Conservation (phyloP, 495 filamentous ascomycete genomes). For the Neurospora pannonica region DNA sequence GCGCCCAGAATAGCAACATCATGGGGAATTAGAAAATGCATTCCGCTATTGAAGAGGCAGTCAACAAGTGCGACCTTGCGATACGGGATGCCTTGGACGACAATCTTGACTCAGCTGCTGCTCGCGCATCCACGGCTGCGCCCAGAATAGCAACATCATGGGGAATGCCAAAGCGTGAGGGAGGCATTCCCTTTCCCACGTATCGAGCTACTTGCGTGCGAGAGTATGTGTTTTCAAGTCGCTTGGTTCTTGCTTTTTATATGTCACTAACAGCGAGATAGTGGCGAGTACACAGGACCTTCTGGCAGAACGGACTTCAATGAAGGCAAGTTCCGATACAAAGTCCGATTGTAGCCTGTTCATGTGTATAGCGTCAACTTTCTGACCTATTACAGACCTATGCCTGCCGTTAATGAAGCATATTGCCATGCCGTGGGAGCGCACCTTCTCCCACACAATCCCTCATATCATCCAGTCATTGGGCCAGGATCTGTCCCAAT, state of each 20-base stretch:
- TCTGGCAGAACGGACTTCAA: constrained; percentile 36
- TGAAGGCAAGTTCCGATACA: constrained; percentile 22
- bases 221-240: constrained; percentile 24
- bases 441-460: constrained; percentile 18
- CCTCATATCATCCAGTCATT: constrained; percentile 12
- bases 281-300: constrained; percentile 21
- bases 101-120: not conserved
- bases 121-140: not conserved
- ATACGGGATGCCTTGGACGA: not conserved
- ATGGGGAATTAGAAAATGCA: constrained; percentile 40
- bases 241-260: constrained; percentile 9
- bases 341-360: not conserved
- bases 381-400: constrained; percentile 15
- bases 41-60: not conserved
- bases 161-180: constrained; percentile 33
- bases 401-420: constrained; percentile 40
- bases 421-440: constrained; percentile 44
- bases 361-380: not conserved
- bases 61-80: not conserved
- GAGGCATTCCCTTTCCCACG: constrained; percentile 42
- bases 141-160: constrained; percentile 22
- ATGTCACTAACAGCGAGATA: constrained; percentile 1
- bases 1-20: not conserved
- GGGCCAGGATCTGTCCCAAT: not conserved
- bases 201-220: constrained; percentile 49